These are phyloP conservation scores for Penicillium sumatraense DNA, from an alignment of 2,329 filamentous ascomycete genomes.

Conservation along the genomic window DNA sequence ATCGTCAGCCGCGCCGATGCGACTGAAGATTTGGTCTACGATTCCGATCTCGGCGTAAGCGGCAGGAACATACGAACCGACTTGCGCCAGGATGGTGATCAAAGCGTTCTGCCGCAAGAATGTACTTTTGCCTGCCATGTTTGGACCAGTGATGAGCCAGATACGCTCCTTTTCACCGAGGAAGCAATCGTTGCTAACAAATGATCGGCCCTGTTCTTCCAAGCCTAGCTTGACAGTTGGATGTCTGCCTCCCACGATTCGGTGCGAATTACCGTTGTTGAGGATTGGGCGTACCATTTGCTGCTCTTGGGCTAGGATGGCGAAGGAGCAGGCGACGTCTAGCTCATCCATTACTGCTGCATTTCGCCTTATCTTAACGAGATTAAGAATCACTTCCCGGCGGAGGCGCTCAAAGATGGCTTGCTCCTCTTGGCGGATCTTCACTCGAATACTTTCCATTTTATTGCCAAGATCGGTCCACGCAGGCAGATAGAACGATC, in stretches of 20 bases:
- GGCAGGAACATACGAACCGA: conserved; percentile 90
- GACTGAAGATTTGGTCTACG: conserved; percentile 94
- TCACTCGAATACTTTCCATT: conserved; percentile 76
- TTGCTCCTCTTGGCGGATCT: conserved; percentile 84
- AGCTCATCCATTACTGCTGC: conserved; percentile 91
- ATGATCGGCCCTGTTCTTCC: conserved; percentile 75
- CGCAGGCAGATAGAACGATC: conserved; percentile 79
- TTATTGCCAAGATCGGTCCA: conserved; percentile 82
- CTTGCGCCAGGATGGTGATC: conserved; percentile 90
- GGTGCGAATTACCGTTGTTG: conserved; percentile 67
- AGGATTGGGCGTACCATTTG: conserved; percentile 74
- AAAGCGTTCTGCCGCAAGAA: conserved; percentile 95
- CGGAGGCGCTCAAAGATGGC: conserved; percentile 77
- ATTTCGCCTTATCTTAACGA: conserved; percentile 86
- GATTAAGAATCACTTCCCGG: conserved; percentile 74
- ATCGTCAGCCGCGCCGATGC: conserved; percentile 92
- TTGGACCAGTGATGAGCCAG: conserved; percentile 77
- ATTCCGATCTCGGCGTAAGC: conserved; percentile 83
- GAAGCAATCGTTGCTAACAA: conserved; percentile 84
- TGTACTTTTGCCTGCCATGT: conserved; percentile 98
- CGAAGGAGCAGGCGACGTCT: conserved; percentile 86
- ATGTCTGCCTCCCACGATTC: conserved; percentile 84
- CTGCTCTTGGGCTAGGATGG: conserved; percentile 75
- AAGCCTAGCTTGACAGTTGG: conserved; percentile 89
- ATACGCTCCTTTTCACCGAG: conserved; percentile 76